Base-by-base conservation (phyloP, 495 filamentous ascomycete species). In the Parachaetomium inaequale region DNA sequence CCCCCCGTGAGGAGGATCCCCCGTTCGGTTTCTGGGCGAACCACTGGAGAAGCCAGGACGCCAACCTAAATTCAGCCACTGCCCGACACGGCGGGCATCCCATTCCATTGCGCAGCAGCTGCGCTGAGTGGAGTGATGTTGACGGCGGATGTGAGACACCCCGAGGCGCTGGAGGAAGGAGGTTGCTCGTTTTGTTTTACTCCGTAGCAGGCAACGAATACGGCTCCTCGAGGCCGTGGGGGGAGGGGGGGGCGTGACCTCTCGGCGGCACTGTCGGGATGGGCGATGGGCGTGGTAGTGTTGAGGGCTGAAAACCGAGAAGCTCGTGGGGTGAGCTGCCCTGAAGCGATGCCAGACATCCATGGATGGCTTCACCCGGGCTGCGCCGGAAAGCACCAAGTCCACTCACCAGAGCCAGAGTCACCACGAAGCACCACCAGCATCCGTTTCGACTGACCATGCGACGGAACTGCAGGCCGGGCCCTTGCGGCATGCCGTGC, bases 91-190 rank as follows among this genome's bases (percentile, higher is more conserved):
- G 51, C 45, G 45, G 40, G n/a, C 55, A 63, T 61, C 63, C 60
- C 42, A 61, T 65, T 42, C 60, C 42, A 61, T 65, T 42, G 65
- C 58, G 65, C 67, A 49, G 61, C 46, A 32, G 4, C 12, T 28
- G 45, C 56, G 36, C 23, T 26, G 54, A 45, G 63, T 66, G 66
- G 66, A 64, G 59, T 65, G 66, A 53, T 57, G 25, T 26, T 28
- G 32, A 15, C 26, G 64, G 31, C 49, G 36, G 50, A 19, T n/a
- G 23, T 49, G 54, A 14, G 43, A 47, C 28, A 25, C 45, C 59
- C 59, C 49, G 40, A 42, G 29, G 40, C 25, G 58, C 34, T 43
- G 42, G 11, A 25, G 23, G 17, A n/a, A 60, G 5, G 38, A n/a
- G 8, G 45, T 32, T 55, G 52, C 42, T 63, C 26, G 21, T 47